Evolutionary conservation across 495 filamentous ascomycete genomes (phyloP).

Genomic region (Gamarada debralockiae): DNA sequence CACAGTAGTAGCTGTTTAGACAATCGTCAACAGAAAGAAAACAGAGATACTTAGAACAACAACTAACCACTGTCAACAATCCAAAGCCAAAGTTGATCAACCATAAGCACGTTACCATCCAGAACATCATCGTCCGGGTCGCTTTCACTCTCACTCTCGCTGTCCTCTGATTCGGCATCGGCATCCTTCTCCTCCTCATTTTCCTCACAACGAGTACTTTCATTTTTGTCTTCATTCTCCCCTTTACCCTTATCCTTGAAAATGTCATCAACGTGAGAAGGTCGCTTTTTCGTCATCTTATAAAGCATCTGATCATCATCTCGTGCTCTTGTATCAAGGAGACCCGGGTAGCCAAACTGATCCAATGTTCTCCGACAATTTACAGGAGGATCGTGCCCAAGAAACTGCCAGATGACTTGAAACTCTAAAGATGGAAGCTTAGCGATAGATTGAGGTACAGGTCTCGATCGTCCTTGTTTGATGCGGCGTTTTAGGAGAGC

Average conservation of each 20-base stretch:
- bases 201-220: not conserved
- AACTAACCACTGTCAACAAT: slow-evolving; percentile 40
- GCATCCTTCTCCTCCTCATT: slow-evolving; percentile 4
- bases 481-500: slow-evolving; percentile 52
- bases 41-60: slow-evolving; percentile 51
- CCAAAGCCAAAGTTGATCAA: slow-evolving; percentile 62
- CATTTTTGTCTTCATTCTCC: slow-evolving; percentile 9
- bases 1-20: slow-evolving; percentile 38
- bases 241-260: slow-evolving; percentile 33
- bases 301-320: slow-evolving; percentile 71
- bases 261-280: too few relatives aligned
- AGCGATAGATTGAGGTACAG: slow-evolving; percentile 50
- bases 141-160: slow-evolving; percentile 17
- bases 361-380: slow-evolving; percentile 64
- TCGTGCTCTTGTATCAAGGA: slow-evolving; percentile 56
- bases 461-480: slow-evolving; percentile 52
- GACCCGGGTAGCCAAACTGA: slow-evolving; percentile 62
- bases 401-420: slow-evolving; percentile 60
- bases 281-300: slow-evolving; percentile 64
- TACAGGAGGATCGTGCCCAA: slow-evolving; percentile 61
- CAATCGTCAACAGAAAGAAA: not conserved
- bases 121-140: slow-evolving; percentile 33
- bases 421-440: slow-evolving; percentile 52
- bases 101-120: slow-evolving; percentile 62
- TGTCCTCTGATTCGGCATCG: slow-evolving; percentile 14